Base-by-base conservation (phyloP, 345 rosid species). In the Lepidium didymum region DNA sequence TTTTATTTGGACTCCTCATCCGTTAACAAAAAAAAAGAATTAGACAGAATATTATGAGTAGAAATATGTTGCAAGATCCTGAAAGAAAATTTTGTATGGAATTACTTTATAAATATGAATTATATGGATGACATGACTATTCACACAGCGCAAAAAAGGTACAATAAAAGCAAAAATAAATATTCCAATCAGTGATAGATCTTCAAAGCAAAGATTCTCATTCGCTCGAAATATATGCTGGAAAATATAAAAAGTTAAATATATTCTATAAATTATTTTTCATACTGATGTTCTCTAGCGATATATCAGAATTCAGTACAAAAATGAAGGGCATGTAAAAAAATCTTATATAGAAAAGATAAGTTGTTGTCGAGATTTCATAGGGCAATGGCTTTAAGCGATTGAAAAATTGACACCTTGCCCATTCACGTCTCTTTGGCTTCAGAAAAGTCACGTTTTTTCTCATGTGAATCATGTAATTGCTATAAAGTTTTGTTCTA, bases 121-220 rank as follows among this genome's bases (percentile, higher is more conserved):
- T 64, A 9, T 49, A 21, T 38, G 27, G 11, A 57, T 64, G 61
- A 57, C 60, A 49, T 73, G 77, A 57, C 77, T 49, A 49, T 58
- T 50, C 67, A 49, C 38, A 47, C 1, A 64, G 33, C 51, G 36
- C 45, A 57, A 49, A 27, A 69, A 69, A 51, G 45, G 68, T 41
- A 40, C 21, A 21, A 35, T 14, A 31, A 37, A 69, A 29, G 14
- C 6, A 29, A 13, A 11, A 31, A 7, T 45, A 8, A 56, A 64
- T 62, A 63, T 64, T 73, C 62, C 72, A 58, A 65, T 58, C 55
- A 42, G 67, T 41, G 67, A 33, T 31, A 58, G 72, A 73, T 73
- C 54, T 57, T 41, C 65, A 47, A 49, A 72, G 60, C 53, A 64
- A 72, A 73, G 67, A 52, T 73, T 42, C 67, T 50, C 60, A 64